Evolutionary conservation across 495 filamentous ascomycete species (phyloP), one percentile per base, ranked within the genome.

Genomic region (Penicillium arizonense): DNA sequence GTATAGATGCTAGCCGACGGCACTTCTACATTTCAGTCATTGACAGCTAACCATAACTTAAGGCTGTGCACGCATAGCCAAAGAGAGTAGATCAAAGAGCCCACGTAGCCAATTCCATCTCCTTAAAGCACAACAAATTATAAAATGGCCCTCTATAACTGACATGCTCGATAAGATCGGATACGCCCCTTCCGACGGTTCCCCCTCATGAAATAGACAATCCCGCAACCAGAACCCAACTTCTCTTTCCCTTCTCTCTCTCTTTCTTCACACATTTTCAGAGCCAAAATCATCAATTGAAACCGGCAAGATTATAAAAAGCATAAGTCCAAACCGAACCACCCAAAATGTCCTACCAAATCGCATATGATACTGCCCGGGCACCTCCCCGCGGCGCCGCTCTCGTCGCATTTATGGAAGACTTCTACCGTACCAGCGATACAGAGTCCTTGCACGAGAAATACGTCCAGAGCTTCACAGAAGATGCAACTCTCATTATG

Each of bases 401-500:
- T 26, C 68, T 80, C 47, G 57, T 69, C 46, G 41, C 61, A 20
- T 85, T 81, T 67, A 77, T 84, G 65, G 70, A 80, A 60, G 60
- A 72, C 37, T 86, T 87, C 71, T 87, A 86, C 60, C 58, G 64
- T 23, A 76, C 71, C 12, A 82, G 80, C 44, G 84, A 86, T 59
- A 81, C 73, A 11, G 78, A 82, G 26, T 71, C 74, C 38, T 63
- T 69, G 5, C 80, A 86, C 58, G 79, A 82, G 21, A 66, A 71
- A 59, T 86, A 85, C 58, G 77, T 77, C 14, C 55, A 71, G 20
- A 70, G 47, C 36, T 87, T 85, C 61, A 83, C 83, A 0, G 47
- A 65, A 0, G 75, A 81, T 62, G 84, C 80, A 1, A 81, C 74
- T 0, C 42, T 87, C 20, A 75, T 85, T 5, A 81, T 86, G 78